These are phyloP conservation scores for Hyphopichia pseudoburtonii DNA, from an alignment of 1,139 yeast species.

Conservation along the genomic window DNA sequence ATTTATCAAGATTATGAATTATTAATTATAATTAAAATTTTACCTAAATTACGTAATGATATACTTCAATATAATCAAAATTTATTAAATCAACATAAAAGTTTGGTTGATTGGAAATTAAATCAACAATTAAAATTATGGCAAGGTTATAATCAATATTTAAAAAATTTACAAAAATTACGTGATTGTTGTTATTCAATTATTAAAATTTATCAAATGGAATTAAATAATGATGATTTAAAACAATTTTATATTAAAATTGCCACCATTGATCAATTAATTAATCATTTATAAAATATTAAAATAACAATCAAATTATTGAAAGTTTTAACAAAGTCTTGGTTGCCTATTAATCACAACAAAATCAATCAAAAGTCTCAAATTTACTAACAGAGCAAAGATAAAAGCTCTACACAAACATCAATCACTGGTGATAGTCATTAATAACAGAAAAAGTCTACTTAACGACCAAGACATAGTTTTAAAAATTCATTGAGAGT, in stretches of 20 bases:
- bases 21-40: constrained; percentile 23
- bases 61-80: constrained; percentile 10
- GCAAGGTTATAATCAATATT: constrained; percentile 15
- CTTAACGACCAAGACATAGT: no score
- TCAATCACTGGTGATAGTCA: no score
- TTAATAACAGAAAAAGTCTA: no score
- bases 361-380: no score
- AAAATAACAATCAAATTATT: no score
- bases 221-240: constrained; percentile 8
- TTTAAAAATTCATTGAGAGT: no score
- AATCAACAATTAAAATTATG: constrained; percentile 12
- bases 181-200: constrained; percentile 11
- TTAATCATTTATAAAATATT: no score
- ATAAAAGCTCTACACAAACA: no score
- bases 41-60: constrained; percentile 31
- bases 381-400: no score
- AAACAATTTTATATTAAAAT: constrained; percentile 9
- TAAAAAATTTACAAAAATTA: constrained; percentile 12
- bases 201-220: constrained; percentile 8
- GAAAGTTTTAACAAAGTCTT: no score
- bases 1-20: constrained; percentile 29
- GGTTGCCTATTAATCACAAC: no score
- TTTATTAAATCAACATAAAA: constrained; percentile 1
- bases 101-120: constrained; percentile 12
- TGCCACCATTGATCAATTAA: constrained; percentile 8